phyloP scores from a whole-genome alignment of 1,284 basidiomycete genomes.

The Ustilago hordei region DNA sequence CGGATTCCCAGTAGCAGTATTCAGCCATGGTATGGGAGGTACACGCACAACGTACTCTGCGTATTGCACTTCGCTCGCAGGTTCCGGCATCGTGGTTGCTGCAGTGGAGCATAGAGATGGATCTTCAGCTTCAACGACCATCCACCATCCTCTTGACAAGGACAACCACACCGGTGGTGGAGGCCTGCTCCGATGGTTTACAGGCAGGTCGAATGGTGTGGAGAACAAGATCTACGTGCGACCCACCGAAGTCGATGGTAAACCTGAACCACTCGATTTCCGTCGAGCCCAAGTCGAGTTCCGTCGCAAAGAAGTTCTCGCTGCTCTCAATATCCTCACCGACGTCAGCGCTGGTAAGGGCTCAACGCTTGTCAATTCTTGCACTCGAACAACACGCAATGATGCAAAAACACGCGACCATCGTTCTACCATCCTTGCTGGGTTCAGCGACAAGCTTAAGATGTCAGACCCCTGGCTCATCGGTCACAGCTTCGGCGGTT shows the following conservation, averaged over 20 bases:
- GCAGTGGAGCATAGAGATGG: conserved; percentile 65
- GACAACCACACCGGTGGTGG: not conserved
- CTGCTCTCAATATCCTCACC: conserved; percentile 41
- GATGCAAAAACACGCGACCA: conserved; percentile 17
- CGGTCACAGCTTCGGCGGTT: conserved; percentile 61
- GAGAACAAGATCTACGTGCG: conserved; percentile 52
- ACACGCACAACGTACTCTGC: conserved; percentile 56
- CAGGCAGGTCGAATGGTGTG: conserved; percentile 22
- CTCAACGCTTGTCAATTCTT: conserved; percentile 12
- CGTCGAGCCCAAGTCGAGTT: conserved; percentile 54
- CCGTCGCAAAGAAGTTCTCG: conserved; percentile 53
- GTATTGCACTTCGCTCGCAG: conserved; percentile 53
- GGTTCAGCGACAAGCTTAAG: conserved; percentile 46
- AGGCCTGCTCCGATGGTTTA: conserved; percentile 32
- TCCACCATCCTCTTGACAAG: conserved; percentile 28
- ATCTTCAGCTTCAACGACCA: conserved; percentile 46
- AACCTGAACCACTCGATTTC: conserved; percentile 34
- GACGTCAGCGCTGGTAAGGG: conserved; percentile 47
- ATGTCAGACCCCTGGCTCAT: conserved; percentile 44
- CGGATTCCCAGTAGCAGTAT: conserved; percentile 55
- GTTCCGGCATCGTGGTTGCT: conserved; percentile 57
- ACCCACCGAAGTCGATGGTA: conserved; percentile 44
- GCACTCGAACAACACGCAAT: conserved; percentile 33
- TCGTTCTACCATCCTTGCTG: conserved; percentile 20
- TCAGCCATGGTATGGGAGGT: conserved; percentile 63